Percentiles rank a stretch among this genome's conserved stretches.
These are phyloP conservation scores for Amauroascus verrucosus DNA, from an alignment of 2,329 filamentous ascomycete genomes.

Conservation along the genomic window DNA sequence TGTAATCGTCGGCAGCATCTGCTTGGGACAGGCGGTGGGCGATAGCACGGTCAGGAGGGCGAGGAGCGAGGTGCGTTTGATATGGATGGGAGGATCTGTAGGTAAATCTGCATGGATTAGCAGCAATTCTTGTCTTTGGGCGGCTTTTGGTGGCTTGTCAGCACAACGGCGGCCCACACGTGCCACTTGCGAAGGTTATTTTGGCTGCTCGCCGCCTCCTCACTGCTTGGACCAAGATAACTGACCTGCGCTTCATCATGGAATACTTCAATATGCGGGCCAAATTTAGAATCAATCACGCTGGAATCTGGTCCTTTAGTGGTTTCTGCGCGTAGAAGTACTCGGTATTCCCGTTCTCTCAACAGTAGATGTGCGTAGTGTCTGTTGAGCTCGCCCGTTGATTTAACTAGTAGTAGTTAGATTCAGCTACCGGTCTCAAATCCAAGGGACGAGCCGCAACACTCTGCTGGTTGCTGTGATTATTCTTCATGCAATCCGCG, in stretches of 20 bases:
- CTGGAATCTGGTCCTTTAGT: background rate
- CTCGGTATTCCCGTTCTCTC: background rate
- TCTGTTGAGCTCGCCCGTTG: background rate
- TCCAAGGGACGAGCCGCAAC: background rate
- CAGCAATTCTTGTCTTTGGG: conserved; percentile 9
- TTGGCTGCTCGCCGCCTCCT: background rate
- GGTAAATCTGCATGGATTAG: conserved; percentile 11
- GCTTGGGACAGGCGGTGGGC: conserved; percentile 9
- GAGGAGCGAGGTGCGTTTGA: background rate
- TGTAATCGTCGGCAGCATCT: conserved; percentile 39
- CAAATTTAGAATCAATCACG: background rate
- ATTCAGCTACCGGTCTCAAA: background rate
- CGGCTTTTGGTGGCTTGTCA: conserved; percentile 11
- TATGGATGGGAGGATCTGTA: conserved; percentile 1
- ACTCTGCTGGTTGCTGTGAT: background rate
- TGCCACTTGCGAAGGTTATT: conserved; percentile 14
- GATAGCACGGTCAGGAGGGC: background rate
- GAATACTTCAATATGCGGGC: background rate
- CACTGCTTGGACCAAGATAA: background rate
- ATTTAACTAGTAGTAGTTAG: no score
- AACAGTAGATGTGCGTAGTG: background rate
- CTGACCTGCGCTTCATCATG: conserved; percentile 2
- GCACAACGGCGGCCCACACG: conserved; percentile 15
- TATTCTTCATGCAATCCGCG: background rate
- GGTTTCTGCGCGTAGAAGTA: background rate